phyloP scores from a whole-genome alignment of 1,284 basidiomycete genomes.

The Cutaneotrichosporon sp. region DNA sequence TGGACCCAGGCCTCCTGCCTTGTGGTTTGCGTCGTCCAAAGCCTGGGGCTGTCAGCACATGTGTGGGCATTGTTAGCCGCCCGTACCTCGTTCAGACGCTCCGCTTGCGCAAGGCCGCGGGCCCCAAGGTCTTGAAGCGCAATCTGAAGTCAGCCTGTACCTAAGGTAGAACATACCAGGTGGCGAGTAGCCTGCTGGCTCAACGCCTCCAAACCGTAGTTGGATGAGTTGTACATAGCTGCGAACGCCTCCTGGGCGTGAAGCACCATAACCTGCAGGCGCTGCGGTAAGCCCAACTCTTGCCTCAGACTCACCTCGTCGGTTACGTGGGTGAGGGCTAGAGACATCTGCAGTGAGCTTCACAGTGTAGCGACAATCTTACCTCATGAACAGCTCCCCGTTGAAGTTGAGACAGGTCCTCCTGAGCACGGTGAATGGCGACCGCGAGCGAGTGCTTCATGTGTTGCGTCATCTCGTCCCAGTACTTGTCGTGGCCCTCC shows the following conservation, averaged over 20 bases:
- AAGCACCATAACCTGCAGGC: background rate
- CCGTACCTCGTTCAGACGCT: background rate
- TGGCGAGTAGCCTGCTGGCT: background rate
- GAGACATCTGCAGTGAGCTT: background rate
- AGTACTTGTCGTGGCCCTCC: background rate
- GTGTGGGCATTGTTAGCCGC: no score
- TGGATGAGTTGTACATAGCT: background rate
- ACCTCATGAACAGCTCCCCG: background rate
- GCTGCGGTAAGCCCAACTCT: background rate
- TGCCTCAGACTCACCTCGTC: background rate
- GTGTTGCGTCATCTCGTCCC: background rate
- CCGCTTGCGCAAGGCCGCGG: background rate
- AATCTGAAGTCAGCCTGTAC: background rate
- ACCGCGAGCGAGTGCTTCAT: background rate
- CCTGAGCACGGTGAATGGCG: background rate
- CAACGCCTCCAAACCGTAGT: background rate
- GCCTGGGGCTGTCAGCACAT: no score
- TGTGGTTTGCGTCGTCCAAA: no score
- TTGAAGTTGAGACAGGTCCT: background rate
- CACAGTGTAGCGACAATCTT: background rate
- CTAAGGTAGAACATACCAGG: background rate
- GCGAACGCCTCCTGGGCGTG: background rate
- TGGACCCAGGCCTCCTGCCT: no score
- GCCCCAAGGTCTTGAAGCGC: background rate
- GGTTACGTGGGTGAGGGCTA: background rate